These are phyloP conservation scores for Aspergillus thermomutatus DNA, from an alignment of 2,329 filamentous ascomycete genomes.

Conservation along the genomic window DNA sequence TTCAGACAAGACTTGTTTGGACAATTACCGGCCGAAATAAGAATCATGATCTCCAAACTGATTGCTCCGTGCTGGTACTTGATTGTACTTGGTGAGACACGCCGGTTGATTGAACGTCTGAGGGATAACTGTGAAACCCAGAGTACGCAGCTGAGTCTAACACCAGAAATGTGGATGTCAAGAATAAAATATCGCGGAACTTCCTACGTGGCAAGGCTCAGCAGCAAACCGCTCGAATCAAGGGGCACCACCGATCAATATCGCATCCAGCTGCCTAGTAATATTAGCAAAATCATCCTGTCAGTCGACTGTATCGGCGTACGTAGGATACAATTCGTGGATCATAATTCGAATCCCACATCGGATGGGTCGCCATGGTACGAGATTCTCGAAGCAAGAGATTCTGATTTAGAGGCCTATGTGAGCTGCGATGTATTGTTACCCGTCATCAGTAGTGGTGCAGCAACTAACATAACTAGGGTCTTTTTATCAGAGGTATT, in stretches of 20 bases:
- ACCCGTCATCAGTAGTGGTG: neutral
- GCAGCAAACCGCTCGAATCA: neutral
- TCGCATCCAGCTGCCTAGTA: neutral
- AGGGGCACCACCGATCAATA: neutral
- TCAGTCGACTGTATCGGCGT: constrained; percentile 7
- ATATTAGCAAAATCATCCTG: constrained; percentile 3
- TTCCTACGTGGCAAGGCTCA: constrained; percentile 3
- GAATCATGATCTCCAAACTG: neutral
- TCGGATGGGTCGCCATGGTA: constrained; percentile 14
- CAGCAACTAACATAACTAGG: constrained; percentile 4
- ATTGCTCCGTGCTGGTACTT: constrained; percentile 10
- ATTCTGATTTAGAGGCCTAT: neutral
- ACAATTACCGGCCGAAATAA: constrained; percentile 1
- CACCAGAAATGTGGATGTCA: constrained; percentile 1
- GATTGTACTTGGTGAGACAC: constrained; percentile 8
- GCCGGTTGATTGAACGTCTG: constrained; percentile 2
- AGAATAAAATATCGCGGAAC: neutral
- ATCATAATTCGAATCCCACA: neutral
- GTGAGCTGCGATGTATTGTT: constrained; percentile 6
- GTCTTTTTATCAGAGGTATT: constrained; percentile 8
- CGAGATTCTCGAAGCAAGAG: constrained; percentile 8
- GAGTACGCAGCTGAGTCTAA: neutral
- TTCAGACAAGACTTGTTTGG: constrained; percentile 1
- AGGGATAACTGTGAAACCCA: neutral
- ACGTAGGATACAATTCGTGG: constrained; percentile 9